Base-by-base conservation (phyloP, 148 eudicot species). In the Chenopodium album region DNA sequence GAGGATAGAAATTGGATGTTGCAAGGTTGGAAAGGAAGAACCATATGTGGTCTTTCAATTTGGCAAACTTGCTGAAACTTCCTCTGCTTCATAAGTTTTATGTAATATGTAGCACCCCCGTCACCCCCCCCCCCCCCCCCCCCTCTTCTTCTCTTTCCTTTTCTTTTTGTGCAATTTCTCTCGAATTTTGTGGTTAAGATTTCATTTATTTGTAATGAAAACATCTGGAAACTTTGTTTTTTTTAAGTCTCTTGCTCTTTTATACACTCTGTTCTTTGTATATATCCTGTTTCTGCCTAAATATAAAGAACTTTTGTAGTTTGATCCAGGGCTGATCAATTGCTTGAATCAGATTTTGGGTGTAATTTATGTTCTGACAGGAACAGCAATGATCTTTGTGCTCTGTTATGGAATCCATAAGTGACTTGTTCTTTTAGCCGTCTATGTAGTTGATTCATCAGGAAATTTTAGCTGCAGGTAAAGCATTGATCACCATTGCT, bases 11-110 rank as follows among this genome's bases (percentile, higher is more conserved):
- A 78, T 32, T 91, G 92, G 92, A 84, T 91, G 85, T 80, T 91
- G 77, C 91, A 86, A 65, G 94, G 94, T 16, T 91, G 94, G 94
- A 91, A 91, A 79, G 94, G 94, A 7, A 86, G 89, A 75, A 82
- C 84, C 71, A 17, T 84, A 8, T 80, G 74, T 73, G 90, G 88
- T 11, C 56, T 87, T 67, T 90, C 92, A 19, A 82, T 86, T 66
- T 90, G 92, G 92, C 81, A 84, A 82, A 78, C 92, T 66, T 56
- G 65, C 1, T 76, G 79, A 73, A 22, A 41, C 63, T 44, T 29
- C 68, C 32, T 4, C 32, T 66, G 68, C 2, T 52, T 1, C 50
- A 22, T 46, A 72, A 47, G 14, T 28, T n/a, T 41, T 22, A 11
- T 73, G 60, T 73, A 37, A 44, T 44, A 22, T 46, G 20, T 46